Base-by-base conservation (phyloP, 371 early-diverging fungal genomes). In the Haplosporangium sp. region DNA sequence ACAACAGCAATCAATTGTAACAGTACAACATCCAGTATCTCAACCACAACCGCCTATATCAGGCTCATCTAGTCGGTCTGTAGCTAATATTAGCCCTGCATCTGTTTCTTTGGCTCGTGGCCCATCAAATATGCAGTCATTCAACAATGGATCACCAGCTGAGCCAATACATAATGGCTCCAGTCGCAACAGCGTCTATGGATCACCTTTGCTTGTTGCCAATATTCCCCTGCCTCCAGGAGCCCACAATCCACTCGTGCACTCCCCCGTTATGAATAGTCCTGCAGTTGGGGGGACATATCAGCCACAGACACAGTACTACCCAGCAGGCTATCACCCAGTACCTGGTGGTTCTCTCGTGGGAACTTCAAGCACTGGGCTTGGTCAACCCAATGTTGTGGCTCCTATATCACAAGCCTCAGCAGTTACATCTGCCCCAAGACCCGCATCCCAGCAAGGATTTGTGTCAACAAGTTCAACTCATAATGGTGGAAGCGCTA, bases 191-290 rank as follows among this genome's bases (percentile, higher is more conserved):
- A 78, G 78, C 44, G 5, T 70, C 11, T 70, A 63, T 48, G 78
- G 74, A 62, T 78, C 78, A 10, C 78, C 78, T 0, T 42, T 78
- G 42, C 55, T 73, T 0, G 58, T 73, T 6, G 37, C 69, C 64
- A 78, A 70, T 39, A 63, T 78, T 13, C 78, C 78, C 2, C 15
- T 78, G 57, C 78, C 78, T 3, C 78, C 78, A 45, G 78, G 78
- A 19, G 61, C 71, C 53, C 57, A 42, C n/a, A 78, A 78, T 20
- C 74, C 78, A 3, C 64, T 78, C 27, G 20, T 58, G 8, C 77
- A 72, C 20, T 77, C 73, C 7, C 73, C 72, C 0, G 37, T 40
- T 19, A n/a, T 45, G 9, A 48, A 38, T 53, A 57, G 47, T 15
- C 61, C 60, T 17, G n/a, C n/a, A 10, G 48, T 39, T 3, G 17